Evolutionary conservation across 352 stramenopile genomes (phyloP).

Genomic region (Phytophthora ohioensis): DNA sequence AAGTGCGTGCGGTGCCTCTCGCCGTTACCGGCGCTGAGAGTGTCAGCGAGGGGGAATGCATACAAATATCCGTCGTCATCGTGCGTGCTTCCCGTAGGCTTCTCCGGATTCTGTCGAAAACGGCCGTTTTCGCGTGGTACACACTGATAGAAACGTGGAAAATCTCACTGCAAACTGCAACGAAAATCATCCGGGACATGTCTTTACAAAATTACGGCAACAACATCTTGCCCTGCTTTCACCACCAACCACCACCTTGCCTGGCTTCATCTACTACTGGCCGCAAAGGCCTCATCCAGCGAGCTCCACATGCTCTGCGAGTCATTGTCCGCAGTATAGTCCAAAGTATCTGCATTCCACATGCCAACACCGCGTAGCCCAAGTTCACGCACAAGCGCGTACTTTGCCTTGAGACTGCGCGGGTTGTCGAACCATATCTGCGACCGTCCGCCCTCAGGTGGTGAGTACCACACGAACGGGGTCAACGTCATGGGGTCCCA

Average conservation of each 20-base stretch:
- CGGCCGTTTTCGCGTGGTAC: slow-evolving; percentile 26
- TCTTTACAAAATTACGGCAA: slow-evolving; percentile 24
- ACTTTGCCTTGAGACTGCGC: slow-evolving; percentile 66
- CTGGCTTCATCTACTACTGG: too few relatives aligned
- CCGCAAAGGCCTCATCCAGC: slow-evolving; percentile 43
- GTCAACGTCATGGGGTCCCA: slow-evolving; percentile 70
- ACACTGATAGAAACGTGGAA: slow-evolving; percentile 38
- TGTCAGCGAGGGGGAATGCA: background rate
- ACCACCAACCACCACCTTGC: background rate
- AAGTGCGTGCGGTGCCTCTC: slow-evolving; percentile 3
- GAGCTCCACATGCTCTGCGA: slow-evolving; percentile 65
- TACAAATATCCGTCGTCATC: slow-evolving; percentile 5
- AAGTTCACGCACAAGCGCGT: slow-evolving; percentile 54
- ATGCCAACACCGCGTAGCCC: slow-evolving; percentile 75
- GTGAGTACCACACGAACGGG: slow-evolving; percentile 54
- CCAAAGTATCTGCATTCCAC: slow-evolving; percentile 86
- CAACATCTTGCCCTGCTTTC: background rate
- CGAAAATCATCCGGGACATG: slow-evolving; percentile 34
- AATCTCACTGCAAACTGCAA: slow-evolving; percentile 9
- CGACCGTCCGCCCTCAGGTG: slow-evolving; percentile 15
- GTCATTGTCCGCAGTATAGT: slow-evolving; percentile 59
- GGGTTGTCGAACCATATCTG: slow-evolving; percentile 86
- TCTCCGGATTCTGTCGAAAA: slow-evolving; percentile 20
- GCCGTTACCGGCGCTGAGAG: slow-evolving; percentile 19
- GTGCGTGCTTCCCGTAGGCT: slow-evolving; percentile 22